Percentiles rank a stretch among this genome's conserved stretches.
phyloP scores from a whole-genome alignment of 1,284 basidiomycete species.

The Ceratobasidium sp. region DNA sequence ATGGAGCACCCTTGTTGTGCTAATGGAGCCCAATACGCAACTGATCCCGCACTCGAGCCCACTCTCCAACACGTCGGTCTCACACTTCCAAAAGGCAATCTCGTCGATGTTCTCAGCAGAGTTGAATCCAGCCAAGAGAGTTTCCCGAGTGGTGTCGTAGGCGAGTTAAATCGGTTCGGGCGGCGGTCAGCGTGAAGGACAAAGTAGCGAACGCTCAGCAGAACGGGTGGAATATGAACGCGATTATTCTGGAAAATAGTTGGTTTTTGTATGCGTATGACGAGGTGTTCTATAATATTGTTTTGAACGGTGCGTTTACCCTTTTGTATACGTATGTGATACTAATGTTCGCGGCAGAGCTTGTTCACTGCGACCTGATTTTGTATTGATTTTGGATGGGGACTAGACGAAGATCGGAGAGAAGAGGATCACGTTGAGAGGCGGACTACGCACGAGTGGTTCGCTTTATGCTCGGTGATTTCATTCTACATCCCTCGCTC shows the following conservation, averaged over 20 bases:
- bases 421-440: constrained; percentile 63
- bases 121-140: constrained; percentile 66
- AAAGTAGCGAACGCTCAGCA: constrained; percentile 91
- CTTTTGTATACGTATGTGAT: neutral
- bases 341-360: constrained; percentile 62
- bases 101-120: constrained; percentile 11
- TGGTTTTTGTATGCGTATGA: constrained; percentile 92
- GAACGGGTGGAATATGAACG: constrained; percentile 90
- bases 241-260: constrained; percentile 89
- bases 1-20: constrained; percentile 80
- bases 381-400: constrained; percentile 78
- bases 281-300: constrained; percentile 78
- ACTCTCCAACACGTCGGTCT: no score
- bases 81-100: no score
- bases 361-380: constrained; percentile 87
- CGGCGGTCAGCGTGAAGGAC: constrained; percentile 78
- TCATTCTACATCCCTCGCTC: neutral
- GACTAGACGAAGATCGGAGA: constrained; percentile 84
- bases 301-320: constrained; percentile 73
- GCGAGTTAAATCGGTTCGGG: constrained; percentile 89
- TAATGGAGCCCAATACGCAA: constrained; percentile 83
- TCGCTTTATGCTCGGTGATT: constrained; percentile 59
- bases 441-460: constrained; percentile 74
- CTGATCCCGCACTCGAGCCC: constrained; percentile 80
- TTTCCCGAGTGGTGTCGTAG: constrained; percentile 81